Evolutionary conservation across 2,329 filamentous ascomycete species (phyloP).

Genomic region (Coniochaeta sp.): DNA sequence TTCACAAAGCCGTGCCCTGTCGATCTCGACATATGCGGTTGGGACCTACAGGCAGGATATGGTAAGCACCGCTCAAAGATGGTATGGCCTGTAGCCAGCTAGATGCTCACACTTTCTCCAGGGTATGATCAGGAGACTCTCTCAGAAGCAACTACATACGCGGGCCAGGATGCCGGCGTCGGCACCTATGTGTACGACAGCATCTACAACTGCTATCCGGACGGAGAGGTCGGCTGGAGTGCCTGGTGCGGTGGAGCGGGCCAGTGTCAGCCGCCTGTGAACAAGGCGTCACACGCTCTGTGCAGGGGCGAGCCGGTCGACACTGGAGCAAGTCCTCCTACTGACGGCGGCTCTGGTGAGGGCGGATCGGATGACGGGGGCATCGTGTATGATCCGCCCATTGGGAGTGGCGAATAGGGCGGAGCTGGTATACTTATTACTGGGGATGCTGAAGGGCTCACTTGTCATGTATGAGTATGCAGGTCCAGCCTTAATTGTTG

Average conservation of each 20-base stretch:
- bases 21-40: slow-evolving; percentile 5
- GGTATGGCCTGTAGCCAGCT: not conserved
- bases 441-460: no score
- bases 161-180: slow-evolving; percentile 3
- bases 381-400: not conserved
- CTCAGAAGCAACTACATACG: slow-evolving; percentile 1
- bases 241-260: slow-evolving; percentile 8
- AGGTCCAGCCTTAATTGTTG: no score
- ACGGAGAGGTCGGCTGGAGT: slow-evolving; percentile 8
- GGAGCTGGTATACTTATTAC: no score
- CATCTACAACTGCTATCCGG: slow-evolving; percentile 9
- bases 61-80: not conserved
- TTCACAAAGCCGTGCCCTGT: slow-evolving; percentile 5
- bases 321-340: not conserved
- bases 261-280: slow-evolving; percentile 3
- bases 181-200: slow-evolving; percentile 7
- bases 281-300: not conserved
- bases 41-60: slow-evolving; percentile 4
- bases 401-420: not conserved
- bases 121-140: slow-evolving; percentile 6
- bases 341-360: not conserved
- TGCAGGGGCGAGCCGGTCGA: slow-evolving; percentile 7
- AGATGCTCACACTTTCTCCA: not conserved
- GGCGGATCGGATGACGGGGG: not conserved
- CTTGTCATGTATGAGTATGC: not conserved